phyloP scores from a whole-genome alignment of 2,329 filamentous ascomycete genomes.

The Talaromyces piceae region DNA sequence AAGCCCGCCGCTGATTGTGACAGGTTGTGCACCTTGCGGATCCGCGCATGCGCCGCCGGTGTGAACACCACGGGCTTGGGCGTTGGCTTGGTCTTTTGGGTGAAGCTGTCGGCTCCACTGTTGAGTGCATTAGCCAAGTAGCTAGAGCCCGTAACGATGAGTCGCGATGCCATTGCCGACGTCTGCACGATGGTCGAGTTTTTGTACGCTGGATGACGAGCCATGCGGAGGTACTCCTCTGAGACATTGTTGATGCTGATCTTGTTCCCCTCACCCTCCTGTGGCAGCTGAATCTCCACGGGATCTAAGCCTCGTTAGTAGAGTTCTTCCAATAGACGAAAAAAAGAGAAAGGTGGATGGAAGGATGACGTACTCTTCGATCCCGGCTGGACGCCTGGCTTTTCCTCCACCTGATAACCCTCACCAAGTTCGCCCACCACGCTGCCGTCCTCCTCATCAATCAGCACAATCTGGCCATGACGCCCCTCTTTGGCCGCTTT shows the following conservation, averaged over 20 bases:
- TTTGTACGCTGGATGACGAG: constrained; percentile 84
- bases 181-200: constrained; percentile 79
- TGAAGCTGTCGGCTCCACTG: constrained; percentile 70
- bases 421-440: constrained; percentile 87
- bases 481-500: neutral
- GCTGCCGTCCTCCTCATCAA: constrained; percentile 94
- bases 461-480: constrained; percentile 67
- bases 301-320: constrained; percentile 29
- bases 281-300: constrained; percentile 42
- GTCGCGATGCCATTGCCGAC: constrained; percentile 77
- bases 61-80: constrained; percentile 80
- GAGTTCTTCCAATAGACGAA: neutral
- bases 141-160: constrained; percentile 82
- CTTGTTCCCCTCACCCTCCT: constrained; percentile 40
- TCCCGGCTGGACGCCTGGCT: constrained; percentile 68
- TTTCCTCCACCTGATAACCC: constrained; percentile 72
- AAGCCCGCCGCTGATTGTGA: constrained; percentile 71
- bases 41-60: constrained; percentile 72
- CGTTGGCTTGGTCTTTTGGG: constrained; percentile 68
- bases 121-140: constrained; percentile 72
- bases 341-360: neutral
- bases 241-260: constrained; percentile 43
- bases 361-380: constrained; percentile 66
- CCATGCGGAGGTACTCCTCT: constrained; percentile 61
- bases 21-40: constrained; percentile 84